Evolutionary conservation across 306 rosid genomes (phyloP).

Genomic region (Cucurbita argyrosperma): DNA sequence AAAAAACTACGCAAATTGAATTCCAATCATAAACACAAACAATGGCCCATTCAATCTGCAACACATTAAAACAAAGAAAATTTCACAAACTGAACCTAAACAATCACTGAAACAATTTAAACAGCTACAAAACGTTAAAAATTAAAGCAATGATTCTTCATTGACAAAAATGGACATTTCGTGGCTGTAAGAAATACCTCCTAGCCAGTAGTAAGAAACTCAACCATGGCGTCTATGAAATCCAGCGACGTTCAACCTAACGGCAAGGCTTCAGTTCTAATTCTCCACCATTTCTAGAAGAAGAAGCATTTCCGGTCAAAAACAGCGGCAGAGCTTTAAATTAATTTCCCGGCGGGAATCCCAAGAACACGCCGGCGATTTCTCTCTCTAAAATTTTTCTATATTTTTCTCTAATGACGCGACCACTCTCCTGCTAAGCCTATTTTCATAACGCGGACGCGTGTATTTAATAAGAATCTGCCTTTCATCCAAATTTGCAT

Average conservation of each 20-base stretch:
- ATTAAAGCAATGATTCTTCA: not conserved
- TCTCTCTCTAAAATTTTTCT: constrained; percentile 19
- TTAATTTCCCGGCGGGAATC: constrained; percentile 44
- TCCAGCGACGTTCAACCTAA: not conserved
- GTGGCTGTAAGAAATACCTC: not conserved
- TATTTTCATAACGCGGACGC: constrained; percentile 67
- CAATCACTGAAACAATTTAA: not conserved
- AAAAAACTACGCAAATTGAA: not conserved
- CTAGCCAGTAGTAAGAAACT: not conserved
- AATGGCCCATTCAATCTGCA: not conserved
- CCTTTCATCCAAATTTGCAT: constrained; percentile 41
- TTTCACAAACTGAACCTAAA: not conserved
- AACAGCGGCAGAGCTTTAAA: constrained; percentile 14
- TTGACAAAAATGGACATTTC: not conserved
- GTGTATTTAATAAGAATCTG: constrained; percentile 65
- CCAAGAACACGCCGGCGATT: constrained; percentile 40
- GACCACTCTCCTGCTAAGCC: constrained; percentile 48
- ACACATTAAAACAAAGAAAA: not conserved
- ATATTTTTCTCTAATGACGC: constrained; percentile 17
- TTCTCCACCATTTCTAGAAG: not conserved
- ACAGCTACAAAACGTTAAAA: not conserved
- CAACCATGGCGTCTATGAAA: constrained; percentile 1
- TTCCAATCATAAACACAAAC: not conserved
- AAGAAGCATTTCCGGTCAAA: not conserved
- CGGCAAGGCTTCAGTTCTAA: not conserved